phyloP scores from a whole-genome alignment of 2,329 filamentous ascomycete genomes.

The Chaetothyriales sp. region DNA sequence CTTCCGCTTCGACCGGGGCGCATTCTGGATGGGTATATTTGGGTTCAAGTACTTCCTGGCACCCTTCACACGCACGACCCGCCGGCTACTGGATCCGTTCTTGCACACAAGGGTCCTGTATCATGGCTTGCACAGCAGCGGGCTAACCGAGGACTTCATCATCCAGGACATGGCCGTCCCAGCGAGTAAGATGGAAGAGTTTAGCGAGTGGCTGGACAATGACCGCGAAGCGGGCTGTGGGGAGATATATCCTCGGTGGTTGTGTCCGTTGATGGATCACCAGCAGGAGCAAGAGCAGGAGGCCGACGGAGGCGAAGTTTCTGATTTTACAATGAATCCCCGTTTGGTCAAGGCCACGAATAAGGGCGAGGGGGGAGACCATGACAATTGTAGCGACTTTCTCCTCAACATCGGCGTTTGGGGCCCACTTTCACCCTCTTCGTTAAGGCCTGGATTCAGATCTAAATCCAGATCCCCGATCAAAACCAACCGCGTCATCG shows the following conservation, averaged over 20 bases:
- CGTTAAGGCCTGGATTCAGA: background rate
- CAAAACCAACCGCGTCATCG: constrained; percentile 57
- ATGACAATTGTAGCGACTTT: background rate
- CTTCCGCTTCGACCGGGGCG: constrained; percentile 45
- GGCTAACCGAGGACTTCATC: constrained; percentile 42
- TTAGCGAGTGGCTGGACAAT: constrained; percentile 39
- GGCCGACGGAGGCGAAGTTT: no score
- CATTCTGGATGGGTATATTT: constrained; percentile 50
- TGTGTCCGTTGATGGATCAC: constrained; percentile 36
- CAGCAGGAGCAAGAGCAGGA: background rate
- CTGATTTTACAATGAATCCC: constrained; percentile 5
- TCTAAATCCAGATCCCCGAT: constrained; percentile 40
- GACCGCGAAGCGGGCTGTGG: constrained; percentile 17
- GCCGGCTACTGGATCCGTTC: constrained; percentile 46
- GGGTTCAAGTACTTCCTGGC: constrained; percentile 48
- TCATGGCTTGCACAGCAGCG: constrained; percentile 46
- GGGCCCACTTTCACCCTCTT: constrained; percentile 54
- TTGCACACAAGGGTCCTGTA: constrained; percentile 51
- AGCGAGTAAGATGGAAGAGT: constrained; percentile 36
- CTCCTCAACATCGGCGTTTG: constrained; percentile 55
- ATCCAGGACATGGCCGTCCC: constrained; percentile 52
- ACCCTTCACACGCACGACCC: constrained; percentile 47
- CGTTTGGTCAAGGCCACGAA: constrained; percentile 1
- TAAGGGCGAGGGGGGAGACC: no score
- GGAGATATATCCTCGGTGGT: constrained; percentile 44